Percentiles rank a stretch among this genome's conserved stretches.
These are phyloP conservation scores for Tulasnella sp. DNA, from an alignment of 768 basidiomycete genomes.

Conservation along the genomic window DNA sequence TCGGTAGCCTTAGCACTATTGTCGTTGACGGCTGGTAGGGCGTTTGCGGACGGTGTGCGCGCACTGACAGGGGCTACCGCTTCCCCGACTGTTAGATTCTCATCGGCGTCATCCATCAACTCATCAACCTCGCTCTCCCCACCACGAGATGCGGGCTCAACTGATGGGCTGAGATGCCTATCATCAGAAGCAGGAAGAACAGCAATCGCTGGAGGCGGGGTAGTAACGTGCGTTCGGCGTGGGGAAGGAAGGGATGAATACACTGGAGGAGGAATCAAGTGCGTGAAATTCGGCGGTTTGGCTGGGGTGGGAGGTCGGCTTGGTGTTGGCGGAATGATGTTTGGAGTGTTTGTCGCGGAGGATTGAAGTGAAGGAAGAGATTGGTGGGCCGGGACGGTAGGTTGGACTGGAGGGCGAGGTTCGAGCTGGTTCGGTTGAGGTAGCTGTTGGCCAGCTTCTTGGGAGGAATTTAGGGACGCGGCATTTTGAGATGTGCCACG, in stretches of 20 bases:
- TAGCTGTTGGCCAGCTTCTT: neutral
- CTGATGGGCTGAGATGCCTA: neutral
- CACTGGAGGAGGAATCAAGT: neutral
- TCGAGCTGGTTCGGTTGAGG: neutral
- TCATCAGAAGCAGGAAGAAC: neutral
- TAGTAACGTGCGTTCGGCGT: neutral
- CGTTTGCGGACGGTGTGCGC: too few relatives aligned
- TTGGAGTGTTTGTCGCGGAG: neutral
- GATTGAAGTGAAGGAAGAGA: neutral
- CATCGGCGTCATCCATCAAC: conserved; percentile 6
- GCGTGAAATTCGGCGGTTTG: neutral
- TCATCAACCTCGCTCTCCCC: conserved; percentile 15
- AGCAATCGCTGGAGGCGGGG: neutral
- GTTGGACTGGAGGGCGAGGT: neutral
- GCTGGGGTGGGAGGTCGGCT: neutral
- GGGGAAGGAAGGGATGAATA: neutral
- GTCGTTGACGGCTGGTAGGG: neutral
- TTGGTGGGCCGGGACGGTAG: neutral
- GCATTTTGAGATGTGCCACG: neutral
- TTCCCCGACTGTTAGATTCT: neutral
- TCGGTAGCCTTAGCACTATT: neutral
- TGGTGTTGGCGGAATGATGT: neutral
- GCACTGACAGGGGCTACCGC: too few relatives aligned
- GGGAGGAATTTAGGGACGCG: neutral
- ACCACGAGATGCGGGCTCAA: neutral